Evolutionary conservation across 1,139 yeast species (phyloP), one percentile per base, ranked within the genome.

Genomic region (Scheffersomyces lignicola): DNA sequence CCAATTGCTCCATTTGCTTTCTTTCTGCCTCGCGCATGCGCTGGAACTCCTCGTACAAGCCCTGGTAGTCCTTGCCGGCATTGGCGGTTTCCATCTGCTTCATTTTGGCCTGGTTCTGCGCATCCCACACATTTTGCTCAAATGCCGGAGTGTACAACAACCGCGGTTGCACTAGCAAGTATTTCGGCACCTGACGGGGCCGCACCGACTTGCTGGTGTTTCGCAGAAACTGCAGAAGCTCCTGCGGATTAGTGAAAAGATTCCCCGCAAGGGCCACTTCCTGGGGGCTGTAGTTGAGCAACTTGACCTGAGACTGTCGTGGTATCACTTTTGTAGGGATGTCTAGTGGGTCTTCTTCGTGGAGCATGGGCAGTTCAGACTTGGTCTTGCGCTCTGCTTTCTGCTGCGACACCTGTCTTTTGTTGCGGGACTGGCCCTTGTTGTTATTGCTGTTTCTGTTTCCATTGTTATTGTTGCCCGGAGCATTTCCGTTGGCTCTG

Each of bases 21-120:
- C 98, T 66, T 59, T 92, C 98, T 6, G 56, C 57, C 26, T 85
- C 94, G 41, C 97, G 71, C 79, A 87, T 73, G 38, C 68, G 74
- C 51, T 83, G 94, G 38, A 86, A 73, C 35, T 64, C 70, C 42
- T 71, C 77, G 41, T 70, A 71, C 11, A 69, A 44, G 1, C 75
- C 75, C 43, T 68, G 77, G 35, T 45, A 59, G 44, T 71, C 77
- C 27, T 44, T 45, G 1, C 71, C 70, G 17, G 40, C 45, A 39
- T 59, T 60, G 7, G 49, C 48, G 7, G 37, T 43, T 41, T 69
- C 77, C 60, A 67, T 56, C 12, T 42, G 40, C 7, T 49, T 45
- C 76, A 71, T 69, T 30, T 54, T 59, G 8, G 49, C 54, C 42
- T 71, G 77, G 48, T 71, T 71, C 18, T 52, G 49, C 34, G 45